phyloP scores from a whole-genome alignment of 192 early-diverging fungal genomes.

The Backusella morwellensis region DNA sequence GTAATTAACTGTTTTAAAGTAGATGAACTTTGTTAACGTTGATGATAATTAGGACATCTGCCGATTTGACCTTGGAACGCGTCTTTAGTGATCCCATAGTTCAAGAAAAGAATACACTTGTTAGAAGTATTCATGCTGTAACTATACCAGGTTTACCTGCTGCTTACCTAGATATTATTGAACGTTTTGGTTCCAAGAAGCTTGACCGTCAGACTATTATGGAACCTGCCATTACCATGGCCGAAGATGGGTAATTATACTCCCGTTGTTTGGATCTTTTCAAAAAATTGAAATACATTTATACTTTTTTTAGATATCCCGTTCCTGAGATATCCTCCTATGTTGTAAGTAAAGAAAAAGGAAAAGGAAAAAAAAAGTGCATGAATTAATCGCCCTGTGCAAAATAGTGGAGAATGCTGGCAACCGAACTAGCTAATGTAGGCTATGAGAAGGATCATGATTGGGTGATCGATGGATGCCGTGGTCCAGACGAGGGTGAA shows the following conservation, averaged over 20 bases:
- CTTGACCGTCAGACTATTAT: conserved; percentile 56
- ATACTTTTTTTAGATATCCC: conserved; percentile 18
- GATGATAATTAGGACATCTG: conserved; percentile 42
- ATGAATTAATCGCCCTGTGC: background rate
- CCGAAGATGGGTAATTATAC: conserved; percentile 57
- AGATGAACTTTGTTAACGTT: conserved; percentile 1
- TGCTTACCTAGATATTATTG: conserved; percentile 68
- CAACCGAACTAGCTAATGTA: conserved; percentile 11
- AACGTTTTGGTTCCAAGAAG: conserved; percentile 60
- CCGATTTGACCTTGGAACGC: conserved; percentile 50
- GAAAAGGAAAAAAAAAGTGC: too few relatives aligned
- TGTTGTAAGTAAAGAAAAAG: background rate
- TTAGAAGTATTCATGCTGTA: conserved; percentile 41
- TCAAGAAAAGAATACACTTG: conserved; percentile 31
- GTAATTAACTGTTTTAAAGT: background rate
- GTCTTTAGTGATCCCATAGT: conserved; percentile 32
- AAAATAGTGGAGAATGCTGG: conserved; percentile 37
- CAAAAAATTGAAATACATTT: background rate
- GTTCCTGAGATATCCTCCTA: conserved; percentile 20
- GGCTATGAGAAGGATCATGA: conserved; percentile 44
- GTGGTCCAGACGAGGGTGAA: conserved; percentile 58
- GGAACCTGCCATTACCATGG: conserved; percentile 64
- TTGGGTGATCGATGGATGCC: conserved; percentile 44
- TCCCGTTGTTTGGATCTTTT: background rate
- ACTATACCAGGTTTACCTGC: conserved; percentile 78